phyloP scores from a whole-genome alignment of 345 rosid genomes.

The Dipteronia dyeriana region DNA sequence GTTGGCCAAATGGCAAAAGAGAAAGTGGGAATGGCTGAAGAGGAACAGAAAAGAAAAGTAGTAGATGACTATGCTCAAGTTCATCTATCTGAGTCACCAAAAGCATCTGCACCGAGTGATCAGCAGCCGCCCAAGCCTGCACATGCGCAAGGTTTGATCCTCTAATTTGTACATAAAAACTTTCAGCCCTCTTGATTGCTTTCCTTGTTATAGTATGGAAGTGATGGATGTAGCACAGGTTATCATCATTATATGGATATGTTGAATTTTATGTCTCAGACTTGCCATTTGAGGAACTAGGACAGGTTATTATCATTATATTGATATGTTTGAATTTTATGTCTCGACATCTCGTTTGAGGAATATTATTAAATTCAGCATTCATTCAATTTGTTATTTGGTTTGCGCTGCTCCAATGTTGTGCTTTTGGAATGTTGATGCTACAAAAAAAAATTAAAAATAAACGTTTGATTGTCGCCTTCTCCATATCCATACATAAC shows the following conservation, averaged over 20 bases:
- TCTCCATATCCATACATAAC: too few relatives aligned
- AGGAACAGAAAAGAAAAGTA: slow-evolving; percentile 80
- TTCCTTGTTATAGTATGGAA: background rate
- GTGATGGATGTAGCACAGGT: slow-evolving; percentile 11
- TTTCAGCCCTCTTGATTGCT: background rate
- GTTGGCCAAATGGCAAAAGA: slow-evolving; percentile 96
- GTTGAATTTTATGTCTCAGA: slow-evolving; percentile 7
- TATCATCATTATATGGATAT: slow-evolving; percentile 9
- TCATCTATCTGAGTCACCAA: slow-evolving; percentile 85
- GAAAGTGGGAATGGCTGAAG: slow-evolving; percentile 74
- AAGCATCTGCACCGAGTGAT: slow-evolving; percentile 39
- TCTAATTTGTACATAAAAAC: slow-evolving; percentile 30
- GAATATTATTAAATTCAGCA: slow-evolving; percentile 17
- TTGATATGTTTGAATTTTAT: slow-evolving; percentile 12
- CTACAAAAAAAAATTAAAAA: background rate
- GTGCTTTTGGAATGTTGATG: background rate
- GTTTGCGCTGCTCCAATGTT: background rate
- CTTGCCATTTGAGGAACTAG: background rate
- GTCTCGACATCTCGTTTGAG: background rate
- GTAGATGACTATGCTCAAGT: slow-evolving; percentile 83
- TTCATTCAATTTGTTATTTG: background rate
- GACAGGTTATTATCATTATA: background rate
- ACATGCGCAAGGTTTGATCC: slow-evolving; percentile 61
- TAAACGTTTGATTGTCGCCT: too few relatives aligned
- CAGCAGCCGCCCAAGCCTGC: slow-evolving; percentile 52